A percentile compares a stretch with the other conserved stretches of the same genome.
phyloP scores from a whole-genome alignment of 306 rosid genomes.

The Ziziphus jujuba region DNA sequence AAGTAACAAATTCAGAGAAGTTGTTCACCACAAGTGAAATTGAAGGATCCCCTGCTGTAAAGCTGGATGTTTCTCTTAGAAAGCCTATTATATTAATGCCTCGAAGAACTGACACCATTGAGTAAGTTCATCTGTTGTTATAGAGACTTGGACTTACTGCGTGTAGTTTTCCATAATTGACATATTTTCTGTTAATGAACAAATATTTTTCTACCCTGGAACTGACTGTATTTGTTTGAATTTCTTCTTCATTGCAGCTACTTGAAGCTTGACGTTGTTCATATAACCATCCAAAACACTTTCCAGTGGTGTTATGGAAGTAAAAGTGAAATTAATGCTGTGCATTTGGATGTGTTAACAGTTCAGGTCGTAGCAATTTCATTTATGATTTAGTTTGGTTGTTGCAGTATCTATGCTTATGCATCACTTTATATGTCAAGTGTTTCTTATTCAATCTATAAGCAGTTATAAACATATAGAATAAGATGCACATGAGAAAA shows the following conservation, averaged over 20 bases:
- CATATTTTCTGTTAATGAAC: neutral
- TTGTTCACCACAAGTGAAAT: conserved; percentile 88
- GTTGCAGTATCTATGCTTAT: neutral
- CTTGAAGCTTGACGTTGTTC: conserved; percentile 96
- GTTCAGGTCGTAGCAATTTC: conserved; percentile 62
- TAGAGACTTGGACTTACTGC: conserved; percentile 15
- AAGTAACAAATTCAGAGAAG: conserved; percentile 90
- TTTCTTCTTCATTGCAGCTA: conserved; percentile 60
- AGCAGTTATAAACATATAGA: too few species aligned
- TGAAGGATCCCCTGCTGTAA: conserved; percentile 96
- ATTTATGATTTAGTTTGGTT: neutral
- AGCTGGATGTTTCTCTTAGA: conserved; percentile 84
- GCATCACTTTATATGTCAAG: too few species aligned
- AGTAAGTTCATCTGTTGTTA: conserved; percentile 48
- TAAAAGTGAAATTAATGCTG: conserved; percentile 75
- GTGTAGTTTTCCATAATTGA: neutral
- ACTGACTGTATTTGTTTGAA: conserved; percentile 18
- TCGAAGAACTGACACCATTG: conserved; percentile 76
- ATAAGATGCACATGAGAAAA: too few species aligned
- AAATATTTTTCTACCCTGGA: conserved; percentile 6
- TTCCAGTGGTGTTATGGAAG: conserved; percentile 86
- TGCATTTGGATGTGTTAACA: conserved; percentile 79
- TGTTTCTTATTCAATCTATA: too few species aligned
- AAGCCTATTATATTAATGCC: conserved; percentile 98
- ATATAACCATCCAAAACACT: conserved; percentile 77